These are phyloP conservation scores for Inonotus hispidus DNA, from an alignment of 1,284 basidiomycete species.

Conservation along the genomic window DNA sequence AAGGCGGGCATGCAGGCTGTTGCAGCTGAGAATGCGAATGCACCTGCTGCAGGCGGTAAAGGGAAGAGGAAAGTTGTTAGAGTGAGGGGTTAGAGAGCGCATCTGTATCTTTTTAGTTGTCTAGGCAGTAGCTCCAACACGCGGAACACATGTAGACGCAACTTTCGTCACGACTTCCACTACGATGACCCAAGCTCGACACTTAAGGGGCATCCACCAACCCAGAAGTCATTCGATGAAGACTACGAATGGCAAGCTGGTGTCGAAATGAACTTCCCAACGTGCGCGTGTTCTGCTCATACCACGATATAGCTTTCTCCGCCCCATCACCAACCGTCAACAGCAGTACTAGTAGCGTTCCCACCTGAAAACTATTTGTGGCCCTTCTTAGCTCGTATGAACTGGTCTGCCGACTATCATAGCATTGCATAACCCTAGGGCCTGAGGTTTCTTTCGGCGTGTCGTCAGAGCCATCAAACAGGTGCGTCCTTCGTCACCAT, in stretches of 20 bases:
- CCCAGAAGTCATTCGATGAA: neutral
- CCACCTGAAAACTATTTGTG: neutral
- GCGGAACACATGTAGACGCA: neutral
- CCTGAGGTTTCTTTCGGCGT: no score
- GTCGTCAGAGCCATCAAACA: no score
- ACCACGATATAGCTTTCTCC: neutral
- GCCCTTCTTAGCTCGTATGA: neutral
- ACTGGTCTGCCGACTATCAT: neutral
- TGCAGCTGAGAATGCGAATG: constrained; percentile 31
- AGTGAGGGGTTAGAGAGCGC: constrained; percentile 20
- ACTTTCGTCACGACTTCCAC: neutral
- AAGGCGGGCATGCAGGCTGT: constrained; percentile 73
- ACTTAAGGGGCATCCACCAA: neutral
- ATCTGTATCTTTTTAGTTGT: no score
- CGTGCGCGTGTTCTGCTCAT: neutral
- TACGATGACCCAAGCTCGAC: neutral
- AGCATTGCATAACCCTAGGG: no score
- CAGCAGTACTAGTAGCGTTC: no score
- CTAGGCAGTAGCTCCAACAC: no score
- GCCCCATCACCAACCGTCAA: neutral
- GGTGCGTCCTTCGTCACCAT: no score
- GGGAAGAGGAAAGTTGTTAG: constrained; percentile 72
- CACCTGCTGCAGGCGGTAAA: constrained; percentile 34
- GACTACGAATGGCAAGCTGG: no score
- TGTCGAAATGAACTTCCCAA: no score